Conservation (phyloP, 306 rosid genomes). For the Castanospermum australe region DNA sequence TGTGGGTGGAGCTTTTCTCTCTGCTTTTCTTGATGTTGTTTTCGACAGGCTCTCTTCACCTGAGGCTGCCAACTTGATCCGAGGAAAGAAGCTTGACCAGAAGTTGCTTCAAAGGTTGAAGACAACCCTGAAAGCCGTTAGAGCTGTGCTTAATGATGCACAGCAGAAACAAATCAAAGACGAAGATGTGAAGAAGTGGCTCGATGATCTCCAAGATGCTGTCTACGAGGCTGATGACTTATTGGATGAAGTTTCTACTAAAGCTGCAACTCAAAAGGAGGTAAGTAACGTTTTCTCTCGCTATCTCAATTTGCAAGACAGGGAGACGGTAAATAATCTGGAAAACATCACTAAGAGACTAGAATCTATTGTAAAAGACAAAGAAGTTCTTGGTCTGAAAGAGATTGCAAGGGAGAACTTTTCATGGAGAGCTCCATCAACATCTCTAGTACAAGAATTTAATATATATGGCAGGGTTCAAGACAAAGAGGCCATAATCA, state of each 20-base stretch:
- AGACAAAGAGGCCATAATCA: conserved; percentile 3
- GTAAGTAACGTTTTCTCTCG: too few species aligned
- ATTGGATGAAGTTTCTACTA: too few species aligned
- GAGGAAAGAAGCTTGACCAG: background rate
- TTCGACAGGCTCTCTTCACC: conserved; percentile 9
- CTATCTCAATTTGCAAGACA: too few species aligned
- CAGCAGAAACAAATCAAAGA: too few species aligned
- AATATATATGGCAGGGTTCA: conserved; percentile 23
- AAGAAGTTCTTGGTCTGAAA: background rate
- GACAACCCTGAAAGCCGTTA: background rate
- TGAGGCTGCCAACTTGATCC: background rate
- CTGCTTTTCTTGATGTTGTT: background rate
- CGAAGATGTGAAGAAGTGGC: too few species aligned
- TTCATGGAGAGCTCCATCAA: background rate
- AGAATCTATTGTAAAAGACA: background rate
- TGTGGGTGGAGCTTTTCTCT: conserved; percentile 12
- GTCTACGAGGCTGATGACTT: too few species aligned
- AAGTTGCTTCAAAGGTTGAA: background rate
- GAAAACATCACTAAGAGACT: background rate
- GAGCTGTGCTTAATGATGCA: conserved; percentile 21
- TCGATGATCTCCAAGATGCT: too few species aligned
- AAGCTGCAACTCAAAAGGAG: too few species aligned
- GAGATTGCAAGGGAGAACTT: background rate
- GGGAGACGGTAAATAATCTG: too few species aligned
- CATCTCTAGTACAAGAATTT: background rate